Conservation (phyloP, 2,329 filamentous ascomycete genomes). For the Sclerotinia sclerotiorum region DNA sequence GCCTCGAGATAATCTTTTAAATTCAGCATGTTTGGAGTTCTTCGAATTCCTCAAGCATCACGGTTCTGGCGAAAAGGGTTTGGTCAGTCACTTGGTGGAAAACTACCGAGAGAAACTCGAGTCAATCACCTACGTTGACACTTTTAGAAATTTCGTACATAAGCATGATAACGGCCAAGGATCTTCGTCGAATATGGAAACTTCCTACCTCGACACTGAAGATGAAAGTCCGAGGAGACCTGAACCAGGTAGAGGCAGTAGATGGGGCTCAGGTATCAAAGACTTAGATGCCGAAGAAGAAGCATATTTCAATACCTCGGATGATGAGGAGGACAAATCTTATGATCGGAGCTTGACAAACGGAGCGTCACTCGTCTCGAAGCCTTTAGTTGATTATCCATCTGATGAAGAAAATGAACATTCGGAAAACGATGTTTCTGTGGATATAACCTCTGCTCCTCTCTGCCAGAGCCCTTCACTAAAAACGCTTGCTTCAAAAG, state of each 20-base stretch:
- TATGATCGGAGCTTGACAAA: slow-evolving; percentile 51
- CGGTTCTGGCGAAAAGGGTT: slow-evolving; percentile 63
- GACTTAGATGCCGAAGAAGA: slow-evolving; percentile 85
- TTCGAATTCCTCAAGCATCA: slow-evolving; percentile 89
- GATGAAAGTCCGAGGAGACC: slow-evolving; percentile 50
- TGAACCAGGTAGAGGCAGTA: slow-evolving; percentile 55
- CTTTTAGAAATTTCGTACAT: slow-evolving; percentile 73
- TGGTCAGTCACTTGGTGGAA: slow-evolving; percentile 81
- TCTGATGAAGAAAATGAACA: slow-evolving; percentile 86
- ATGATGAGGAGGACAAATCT: slow-evolving; percentile 68
- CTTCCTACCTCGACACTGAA: slow-evolving; percentile 70
- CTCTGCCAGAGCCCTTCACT: slow-evolving; percentile 31
- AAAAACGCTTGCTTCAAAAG: slow-evolving; percentile 30
- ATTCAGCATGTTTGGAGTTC: slow-evolving; percentile 89
- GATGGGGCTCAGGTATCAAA: slow-evolving; percentile 67
- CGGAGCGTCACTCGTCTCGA: slow-evolving; percentile 61
- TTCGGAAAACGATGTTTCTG: slow-evolving; percentile 49
- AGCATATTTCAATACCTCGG: slow-evolving; percentile 89
- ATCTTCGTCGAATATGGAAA: slow-evolving; percentile 63
- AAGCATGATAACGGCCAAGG: slow-evolving; percentile 78
- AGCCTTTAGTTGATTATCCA: slow-evolving; percentile 85
- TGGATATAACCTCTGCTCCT: slow-evolving; percentile 29
- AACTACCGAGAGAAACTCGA: slow-evolving; percentile 77
- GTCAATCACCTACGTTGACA: slow-evolving; percentile 77
- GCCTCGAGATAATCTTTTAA: slow-evolving; percentile 88